phyloP scores from a whole-genome alignment of 2,329 filamentous ascomycete genomes.

The Aspergillus sp. region DNA sequence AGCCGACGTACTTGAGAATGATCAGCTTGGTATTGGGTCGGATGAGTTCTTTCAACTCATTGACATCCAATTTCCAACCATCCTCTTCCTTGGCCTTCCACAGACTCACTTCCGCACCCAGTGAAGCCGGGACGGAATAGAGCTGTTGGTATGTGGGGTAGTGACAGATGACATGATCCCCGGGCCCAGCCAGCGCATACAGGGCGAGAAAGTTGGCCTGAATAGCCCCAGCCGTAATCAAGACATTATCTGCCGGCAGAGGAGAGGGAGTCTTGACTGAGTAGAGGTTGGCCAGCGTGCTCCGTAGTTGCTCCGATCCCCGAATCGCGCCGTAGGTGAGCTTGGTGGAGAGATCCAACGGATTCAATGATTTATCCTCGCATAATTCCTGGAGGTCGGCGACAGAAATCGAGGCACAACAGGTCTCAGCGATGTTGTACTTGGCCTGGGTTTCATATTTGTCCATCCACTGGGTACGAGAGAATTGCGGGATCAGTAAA shows the following conservation, averaged over 20 bases:
- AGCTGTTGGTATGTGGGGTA: constrained; percentile 89
- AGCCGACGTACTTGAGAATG: constrained; percentile 52
- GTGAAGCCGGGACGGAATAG: constrained; percentile 68
- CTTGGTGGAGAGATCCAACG: constrained; percentile 22
- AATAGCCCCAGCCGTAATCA: constrained; percentile 79
- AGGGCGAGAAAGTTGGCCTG: constrained; percentile 75
- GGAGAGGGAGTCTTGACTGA: constrained; percentile 52
- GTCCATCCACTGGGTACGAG: constrained; percentile 53
- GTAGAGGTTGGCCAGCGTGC: constrained; percentile 31
- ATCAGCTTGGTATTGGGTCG: constrained; percentile 53
- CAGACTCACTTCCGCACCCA: constrained; percentile 73
- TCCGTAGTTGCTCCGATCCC: constrained; percentile 24
- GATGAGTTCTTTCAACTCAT: constrained; percentile 64
- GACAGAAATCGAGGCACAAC: constrained; percentile 70
- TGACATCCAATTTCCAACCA: constrained; percentile 64
- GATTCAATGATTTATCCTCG: constrained; percentile 34
- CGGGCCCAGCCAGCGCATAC: constrained; percentile 67
- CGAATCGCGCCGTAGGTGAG: constrained; percentile 28
- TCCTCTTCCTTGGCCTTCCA: constrained; percentile 69
- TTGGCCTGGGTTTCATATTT: constrained; percentile 50
- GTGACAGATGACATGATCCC: constrained; percentile 82
- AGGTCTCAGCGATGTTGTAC: constrained; percentile 76
- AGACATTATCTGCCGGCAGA: constrained; percentile 61
- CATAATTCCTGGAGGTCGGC: constrained; percentile 62
- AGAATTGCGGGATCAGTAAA: constrained; percentile 2